Base-by-base conservation (phyloP, 345 rosid species). In the Mercurialis annua region DNA sequence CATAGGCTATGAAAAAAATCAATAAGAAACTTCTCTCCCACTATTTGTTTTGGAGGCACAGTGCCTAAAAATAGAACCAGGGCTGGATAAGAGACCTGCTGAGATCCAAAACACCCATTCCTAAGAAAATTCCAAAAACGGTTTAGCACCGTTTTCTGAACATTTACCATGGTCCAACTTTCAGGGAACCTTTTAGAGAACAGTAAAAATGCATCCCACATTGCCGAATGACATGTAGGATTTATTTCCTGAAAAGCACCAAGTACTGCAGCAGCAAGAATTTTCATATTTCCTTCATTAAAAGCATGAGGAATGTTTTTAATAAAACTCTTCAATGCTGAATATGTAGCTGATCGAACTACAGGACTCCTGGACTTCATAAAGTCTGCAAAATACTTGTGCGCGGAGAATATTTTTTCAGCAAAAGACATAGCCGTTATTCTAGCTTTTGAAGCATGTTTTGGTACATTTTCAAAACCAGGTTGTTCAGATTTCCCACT, bases 201-300 rank as follows among this genome's bases (percentile, higher is more conserved):
- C 54, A 93, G 75, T 79, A 93, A 82, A 46, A 90, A 23, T 59
- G 80, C 85, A 27, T 93, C 98, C 98, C 98, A 93, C 92, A 93
- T 93, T 34, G 94, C 80, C 58, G 89, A 81, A 80, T 93, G 96
- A 73, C 97, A 93, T 60, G 73, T 51, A 70, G 95, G 91, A 80
- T 93, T 88, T 59, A 83, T 90, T 82, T 93, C 98, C 72, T 81
- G 87, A 76, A 93, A 90, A 66, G 84, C 85, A 74, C 97, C 97
- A 68, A 93, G 93, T 51, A 93, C 66, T 47, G 85, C 80, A 68
- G 89, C 58, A 29, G 91, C 89, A 76, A 93, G 74, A 20, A 75
- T 67, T 81, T 80, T 86, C 75, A 91, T 52, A 67, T 82, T 87
- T 50, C 73, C 84, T 69, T 86, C 96, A 76, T 77, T 68, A 69